Evolutionary conservation across 129 eudicot genomes (phyloP), one percentile per base, ranked within the genome.

Genomic region (Oenanthe sinensis): DNA sequence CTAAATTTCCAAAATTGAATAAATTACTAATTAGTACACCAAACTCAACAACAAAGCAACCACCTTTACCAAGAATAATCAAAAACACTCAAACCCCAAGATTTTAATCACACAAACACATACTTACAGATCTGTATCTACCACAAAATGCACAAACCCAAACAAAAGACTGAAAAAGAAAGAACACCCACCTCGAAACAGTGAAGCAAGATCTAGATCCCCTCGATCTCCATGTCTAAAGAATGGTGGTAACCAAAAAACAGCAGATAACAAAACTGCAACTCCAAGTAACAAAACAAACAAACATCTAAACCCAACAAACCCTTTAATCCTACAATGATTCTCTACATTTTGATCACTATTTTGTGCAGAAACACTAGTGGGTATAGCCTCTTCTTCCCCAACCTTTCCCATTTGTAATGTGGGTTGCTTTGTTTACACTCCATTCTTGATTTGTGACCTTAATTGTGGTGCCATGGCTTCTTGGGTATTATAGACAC

Each of bases 211-310:
- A 96, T 96, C 99, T 82, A 84, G 91, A 88, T 90, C 93, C 85
- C 82, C 81, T 3, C 14, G 87, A 87, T 90, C 88, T 71, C 90
- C 85, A 70, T 71, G 71, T 8, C 79, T 84, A 44, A 90, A 82
- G 70, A 96, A 83, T 15, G 97, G 94, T 8, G 91, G 99, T 77
- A 96, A 74, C 97, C 97, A 96, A 79, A 96, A 96, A 0, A 96
- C 77, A 84, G 88, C 97, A 81, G 99, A 92, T 16, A 89, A 81
- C 74, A 92, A 86, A 33, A 92, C 90, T 5, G 89, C 88, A 72
- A 90, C 78, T n/a, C 96, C 95, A 75, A 96, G 91, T 67, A 92
- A 47, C 78, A 92, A 68, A 79, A 79, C 90, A 63, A 96, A 77
- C 40, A 96, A 83, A 67, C 99, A 96, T 85, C 88, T 90, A 48